Base-by-base conservation (phyloP, 2,329 filamentous ascomycete genomes). In the Curvularia hawaiiensis region DNA sequence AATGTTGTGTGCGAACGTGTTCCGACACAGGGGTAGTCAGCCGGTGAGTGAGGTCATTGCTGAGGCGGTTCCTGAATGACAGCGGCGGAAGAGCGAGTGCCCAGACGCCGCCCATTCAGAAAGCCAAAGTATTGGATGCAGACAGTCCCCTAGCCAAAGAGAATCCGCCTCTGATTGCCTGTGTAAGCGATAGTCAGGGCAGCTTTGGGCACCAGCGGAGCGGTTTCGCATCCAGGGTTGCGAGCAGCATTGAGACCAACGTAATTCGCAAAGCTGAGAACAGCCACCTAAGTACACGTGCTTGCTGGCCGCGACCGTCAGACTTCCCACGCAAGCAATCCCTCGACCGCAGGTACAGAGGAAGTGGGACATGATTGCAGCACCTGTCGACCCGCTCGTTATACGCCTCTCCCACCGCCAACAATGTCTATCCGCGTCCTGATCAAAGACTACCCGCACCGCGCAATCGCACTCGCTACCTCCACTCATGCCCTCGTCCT, bases 391-490 rank as follows among this genome's bases (percentile, higher is more conserved):
- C 38, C 43, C 51, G 35, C 50, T 33, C 51, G 45, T 54, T 57
- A 61, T 55, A 40, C 39, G 53, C 60, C 41, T 56, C 58, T 43
- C 55, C 58, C 50, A 59, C 63, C 56, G 39, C 58, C 60, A 50
- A 72, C 69, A 66, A 76, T 75, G 72, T 74, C 71, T 58, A 89
- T 92, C 78, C 89, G 89, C 70, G 87, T 97, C 60, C 85, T 95
- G 70, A 88, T 96, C 76, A 90, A 90, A 79, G 92, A 97, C 73
- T 87, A 91, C 72, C 92, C 92, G 65, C 87, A 92, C 74, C 90
- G 94, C 64, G 90, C 92, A 64, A 92, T 98, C 75, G 92, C 92
- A 63, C 88, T 98, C 64, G 89, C 89, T 38, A 93, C 92, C 30
- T 80, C 88, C 40, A 85, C 88, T 20, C 89, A 96, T 77, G 90